phyloP scores from a whole-genome alignment of 495 filamentous ascomycete genomes.

The Penicillium desertorum region DNA sequence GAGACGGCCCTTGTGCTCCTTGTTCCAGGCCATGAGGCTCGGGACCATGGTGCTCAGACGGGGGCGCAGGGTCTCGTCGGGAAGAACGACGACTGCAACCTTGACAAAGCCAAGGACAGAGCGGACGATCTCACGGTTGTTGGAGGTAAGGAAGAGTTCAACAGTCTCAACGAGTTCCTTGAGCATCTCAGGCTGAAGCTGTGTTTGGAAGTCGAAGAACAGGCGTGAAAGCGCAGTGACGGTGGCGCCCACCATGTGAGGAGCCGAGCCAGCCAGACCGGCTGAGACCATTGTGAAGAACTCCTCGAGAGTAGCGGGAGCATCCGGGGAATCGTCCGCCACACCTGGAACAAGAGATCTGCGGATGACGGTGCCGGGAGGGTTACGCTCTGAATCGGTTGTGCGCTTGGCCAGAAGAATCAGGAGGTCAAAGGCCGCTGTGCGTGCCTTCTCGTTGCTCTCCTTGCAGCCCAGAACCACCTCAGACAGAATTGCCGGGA shows the following conservation, averaged over 20 bases:
- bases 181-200: slow-evolving; percentile 59
- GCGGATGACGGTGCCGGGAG: slow-evolving; percentile 69
- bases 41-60: slow-evolving; percentile 73
- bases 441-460: slow-evolving; percentile 89
- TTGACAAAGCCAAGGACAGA: slow-evolving; percentile 94
- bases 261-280: slow-evolving; percentile 83
- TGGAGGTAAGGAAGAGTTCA: slow-evolving; percentile 89
- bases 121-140: slow-evolving; percentile 93
- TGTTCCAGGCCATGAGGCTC: slow-evolving; percentile 91
- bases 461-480: slow-evolving; percentile 95
- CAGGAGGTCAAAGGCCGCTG: slow-evolving; percentile 84
- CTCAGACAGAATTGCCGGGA: slow-evolving; percentile 86
- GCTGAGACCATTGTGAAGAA: slow-evolving; percentile 98
- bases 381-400: slow-evolving; percentile 50
- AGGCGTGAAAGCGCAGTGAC: slow-evolving; percentile 90
- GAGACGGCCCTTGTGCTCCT: slow-evolving; percentile 96
- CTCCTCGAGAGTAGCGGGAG: slow-evolving; percentile 78
- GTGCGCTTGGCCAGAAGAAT: slow-evolving; percentile 85
- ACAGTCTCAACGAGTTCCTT: slow-evolving; percentile 85
- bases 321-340: slow-evolving; percentile 73
- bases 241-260: slow-evolving; percentile 92
- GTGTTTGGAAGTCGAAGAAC: slow-evolving; percentile 77
- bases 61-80: slow-evolving; percentile 69
- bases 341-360: slow-evolving; percentile 85
- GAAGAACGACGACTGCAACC: slow-evolving; percentile 84